A percentile compares a stretch with the other conserved stretches of the same genome.
These are phyloP conservation scores for Fusarium solani-melongenae DNA, from an alignment of 2,329 filamentous ascomycete genomes.

Conservation along the genomic window DNA sequence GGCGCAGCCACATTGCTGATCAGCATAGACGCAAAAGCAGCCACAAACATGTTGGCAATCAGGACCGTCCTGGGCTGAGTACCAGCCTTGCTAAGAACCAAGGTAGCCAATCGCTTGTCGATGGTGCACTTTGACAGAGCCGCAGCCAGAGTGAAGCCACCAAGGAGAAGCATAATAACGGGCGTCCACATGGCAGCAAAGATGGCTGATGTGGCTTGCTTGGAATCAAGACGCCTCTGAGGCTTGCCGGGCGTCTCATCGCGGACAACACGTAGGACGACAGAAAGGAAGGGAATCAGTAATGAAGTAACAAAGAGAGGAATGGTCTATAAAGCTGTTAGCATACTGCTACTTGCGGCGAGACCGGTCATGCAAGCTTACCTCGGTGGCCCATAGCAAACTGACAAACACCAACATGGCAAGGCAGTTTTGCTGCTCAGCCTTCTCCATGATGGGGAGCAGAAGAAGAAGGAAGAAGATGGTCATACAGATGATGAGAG, in stretches of 20 bases:
- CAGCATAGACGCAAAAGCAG: constrained; percentile 98
- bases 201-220: constrained; percentile 83
- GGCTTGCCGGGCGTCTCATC: constrained; percentile 70
- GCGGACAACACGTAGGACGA: constrained; percentile 85
- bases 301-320: constrained; percentile 97
- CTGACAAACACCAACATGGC: constrained; percentile 95
- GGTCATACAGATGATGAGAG: constrained; percentile 74
- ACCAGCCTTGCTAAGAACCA: constrained; percentile 95
- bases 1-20: constrained; percentile 98
- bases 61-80: constrained; percentile 90
- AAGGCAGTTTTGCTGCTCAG: constrained; percentile 95
- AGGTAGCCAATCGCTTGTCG: constrained; percentile 95
- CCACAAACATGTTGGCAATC: constrained; percentile 98
- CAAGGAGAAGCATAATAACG: constrained; percentile 96
- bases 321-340: constrained; percentile 72
- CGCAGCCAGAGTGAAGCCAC: constrained; percentile 95
- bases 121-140: constrained; percentile 97
- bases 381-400: constrained; percentile 95
- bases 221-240: constrained; percentile 78
- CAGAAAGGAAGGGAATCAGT: constrained; percentile 91
- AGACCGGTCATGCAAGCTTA: constrained; percentile 51
- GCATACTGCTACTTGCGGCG: neutral
- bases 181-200: constrained; percentile 99
- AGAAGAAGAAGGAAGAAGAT: constrained; percentile 81
- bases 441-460: constrained; percentile 83